phyloP scores from a whole-genome alignment of 2,329 filamentous ascomycete genomes.

The Ceratocystis alfenasii region DNA sequence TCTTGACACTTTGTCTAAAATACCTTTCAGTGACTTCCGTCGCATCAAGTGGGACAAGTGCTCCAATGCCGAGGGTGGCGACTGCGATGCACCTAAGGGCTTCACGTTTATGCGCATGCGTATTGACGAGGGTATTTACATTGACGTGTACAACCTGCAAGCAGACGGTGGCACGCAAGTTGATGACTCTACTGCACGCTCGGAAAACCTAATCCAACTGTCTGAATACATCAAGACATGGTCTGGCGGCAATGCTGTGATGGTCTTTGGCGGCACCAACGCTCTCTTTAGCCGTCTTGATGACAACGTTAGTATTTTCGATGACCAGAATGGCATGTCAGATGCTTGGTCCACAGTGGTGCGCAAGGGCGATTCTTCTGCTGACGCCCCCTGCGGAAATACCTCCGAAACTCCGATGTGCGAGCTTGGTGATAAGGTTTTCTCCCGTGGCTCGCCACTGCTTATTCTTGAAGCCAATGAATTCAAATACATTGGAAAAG shows the following conservation, averaged over 20 bases:
- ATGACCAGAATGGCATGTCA: slow-evolving; percentile 39
- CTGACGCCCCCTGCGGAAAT: slow-evolving; percentile 42
- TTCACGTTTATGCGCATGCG: slow-evolving; percentile 54
- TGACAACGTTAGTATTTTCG: slow-evolving; percentile 43
- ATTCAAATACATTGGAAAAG: slow-evolving; percentile 43
- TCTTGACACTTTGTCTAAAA: slow-evolving; percentile 51
- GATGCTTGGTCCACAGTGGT: slow-evolving; percentile 50
- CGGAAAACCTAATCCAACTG: slow-evolving; percentile 48
- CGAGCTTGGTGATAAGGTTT: slow-evolving; percentile 56
- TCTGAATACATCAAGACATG: slow-evolving; percentile 43
- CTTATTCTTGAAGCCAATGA: slow-evolving; percentile 36
- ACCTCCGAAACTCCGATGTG: slow-evolving; percentile 43
- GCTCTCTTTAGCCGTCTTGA: slow-evolving; percentile 48
- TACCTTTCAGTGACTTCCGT: slow-evolving; percentile 42
- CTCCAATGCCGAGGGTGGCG: slow-evolving; percentile 41
- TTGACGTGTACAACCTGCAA: slow-evolving; percentile 57
- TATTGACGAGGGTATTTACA: slow-evolving; percentile 37
- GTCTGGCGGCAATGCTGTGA: slow-evolving; percentile 48
- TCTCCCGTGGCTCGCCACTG: slow-evolving; percentile 43
- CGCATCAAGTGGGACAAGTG: slow-evolving; percentile 28
- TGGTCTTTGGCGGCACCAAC: slow-evolving; percentile 56
- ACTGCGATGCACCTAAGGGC: slow-evolving; percentile 58
- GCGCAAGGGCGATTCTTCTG: slow-evolving; percentile 35
- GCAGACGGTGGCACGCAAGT: slow-evolving; percentile 48
- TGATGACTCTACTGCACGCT: slow-evolving; percentile 44